Percentiles rank a stretch among this genome's conserved stretches.
phyloP scores from a whole-genome alignment of 2,329 filamentous ascomycete genomes.

The Talaromyces albobiverticillius region DNA sequence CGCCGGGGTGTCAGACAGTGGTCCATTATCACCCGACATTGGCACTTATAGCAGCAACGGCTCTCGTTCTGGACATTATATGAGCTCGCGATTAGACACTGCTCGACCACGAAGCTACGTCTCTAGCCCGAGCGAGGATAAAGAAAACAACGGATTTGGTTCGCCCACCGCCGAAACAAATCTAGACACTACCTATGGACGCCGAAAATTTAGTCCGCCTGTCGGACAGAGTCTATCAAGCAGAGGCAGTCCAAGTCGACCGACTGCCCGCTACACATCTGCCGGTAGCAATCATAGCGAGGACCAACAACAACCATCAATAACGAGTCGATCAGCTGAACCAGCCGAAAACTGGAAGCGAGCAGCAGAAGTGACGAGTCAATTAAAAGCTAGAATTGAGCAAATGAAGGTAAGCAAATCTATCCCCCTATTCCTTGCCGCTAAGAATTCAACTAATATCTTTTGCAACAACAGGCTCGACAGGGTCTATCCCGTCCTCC shows the following conservation, averaged over 20 bases:
- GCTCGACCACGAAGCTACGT: conserved; percentile 40
- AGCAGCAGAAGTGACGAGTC: conserved; percentile 95
- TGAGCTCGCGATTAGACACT: conserved; percentile 39
- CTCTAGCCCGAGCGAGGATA: conserved; percentile 66
- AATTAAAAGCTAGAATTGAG: conserved; percentile 94
- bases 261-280: conserved; percentile 29
- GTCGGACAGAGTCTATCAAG: conserved; percentile 34
- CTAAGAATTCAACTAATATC: not conserved
- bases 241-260: conserved; percentile 38
- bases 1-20: conserved; percentile 50
- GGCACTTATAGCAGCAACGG: conserved; percentile 26
- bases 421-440: not conserved
- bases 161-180: conserved; percentile 32
- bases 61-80: conserved; percentile 33
- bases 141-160: conserved; percentile 60
- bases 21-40: conserved; percentile 39
- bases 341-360: conserved; percentile 92
- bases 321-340: conserved; percentile 39
- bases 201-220: conserved; percentile 45
- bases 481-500: conserved; percentile 30
- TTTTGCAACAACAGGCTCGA: conserved; percentile 10
- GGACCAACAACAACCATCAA: conserved; percentile 23
- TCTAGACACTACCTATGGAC: conserved; percentile 23
- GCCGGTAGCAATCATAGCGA: conserved; percentile 31
- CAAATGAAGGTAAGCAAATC: conserved; percentile 76